These are phyloP conservation scores for Boletus sp. DNA, from an alignment of 768 basidiomycete genomes.

Conservation along the genomic window DNA sequence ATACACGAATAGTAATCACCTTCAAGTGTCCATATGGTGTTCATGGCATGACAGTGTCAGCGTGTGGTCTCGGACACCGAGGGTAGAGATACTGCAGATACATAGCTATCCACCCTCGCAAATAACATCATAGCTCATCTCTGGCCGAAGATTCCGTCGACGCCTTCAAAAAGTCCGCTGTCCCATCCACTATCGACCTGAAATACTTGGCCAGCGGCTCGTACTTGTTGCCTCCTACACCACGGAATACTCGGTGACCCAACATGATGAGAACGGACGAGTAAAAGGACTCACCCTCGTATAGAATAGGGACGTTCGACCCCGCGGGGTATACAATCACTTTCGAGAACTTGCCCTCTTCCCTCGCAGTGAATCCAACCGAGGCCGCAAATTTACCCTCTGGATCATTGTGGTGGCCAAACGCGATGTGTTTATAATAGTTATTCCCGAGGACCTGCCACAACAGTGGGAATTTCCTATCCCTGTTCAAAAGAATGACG, in stretches of 20 bases:
- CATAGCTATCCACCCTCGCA: background rate
- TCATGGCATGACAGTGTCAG: background rate
- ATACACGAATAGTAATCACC: background rate
- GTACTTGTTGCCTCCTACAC: slow-evolving; percentile 63
- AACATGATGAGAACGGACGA: background rate
- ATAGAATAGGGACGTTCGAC: slow-evolving; percentile 53
- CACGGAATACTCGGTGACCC: background rate
- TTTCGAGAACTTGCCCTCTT: slow-evolving; percentile 53
- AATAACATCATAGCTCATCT: slow-evolving; percentile 28
- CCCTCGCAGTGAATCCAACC: slow-evolving; percentile 56
- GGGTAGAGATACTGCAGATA: background rate
- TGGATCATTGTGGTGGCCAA: slow-evolving; percentile 64
- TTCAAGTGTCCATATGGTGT: background rate
- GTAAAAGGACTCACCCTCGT: slow-evolving; percentile 52
- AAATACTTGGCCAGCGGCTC: slow-evolving; percentile 74
- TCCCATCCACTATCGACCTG: slow-evolving; percentile 66
- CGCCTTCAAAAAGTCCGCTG: slow-evolving; percentile 47
- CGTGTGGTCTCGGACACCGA: background rate
- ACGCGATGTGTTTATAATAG: slow-evolving; percentile 57
- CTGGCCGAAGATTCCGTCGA: slow-evolving; percentile 37
- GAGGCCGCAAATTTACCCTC: slow-evolving; percentile 55
- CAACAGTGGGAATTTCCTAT: slow-evolving; percentile 69
- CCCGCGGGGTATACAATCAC: slow-evolving; percentile 69
- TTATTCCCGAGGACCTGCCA: slow-evolving; percentile 80
- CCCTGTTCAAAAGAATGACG: slow-evolving; percentile 69